phyloP scores from a whole-genome alignment of 2,329 filamentous ascomycete genomes.

The Rugonectria rugulosa region DNA sequence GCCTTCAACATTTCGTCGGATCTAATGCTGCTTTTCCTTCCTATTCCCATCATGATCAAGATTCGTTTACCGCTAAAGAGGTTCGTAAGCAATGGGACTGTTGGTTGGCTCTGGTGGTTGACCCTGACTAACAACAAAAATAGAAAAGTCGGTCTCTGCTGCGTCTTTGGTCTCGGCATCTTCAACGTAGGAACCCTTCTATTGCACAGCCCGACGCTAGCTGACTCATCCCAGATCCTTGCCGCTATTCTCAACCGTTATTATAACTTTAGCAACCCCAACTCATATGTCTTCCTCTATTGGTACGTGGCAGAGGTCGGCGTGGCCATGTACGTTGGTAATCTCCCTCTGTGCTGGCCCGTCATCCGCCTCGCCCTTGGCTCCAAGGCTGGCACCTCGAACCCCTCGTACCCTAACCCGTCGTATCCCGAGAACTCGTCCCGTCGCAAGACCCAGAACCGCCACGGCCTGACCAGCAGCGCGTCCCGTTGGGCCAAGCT shows the following conservation, averaged over 20 bases:
- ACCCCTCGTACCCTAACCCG: slow-evolving; percentile 30
- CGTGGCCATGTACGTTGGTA: slow-evolving; percentile 66
- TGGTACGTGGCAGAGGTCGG: slow-evolving; percentile 69
- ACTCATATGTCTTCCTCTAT: slow-evolving; percentile 62
- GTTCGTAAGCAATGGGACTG: background rate
- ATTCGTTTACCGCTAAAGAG: slow-evolving; percentile 46
- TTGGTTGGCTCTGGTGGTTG: too few species aligned
- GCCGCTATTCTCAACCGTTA: slow-evolving; percentile 68
- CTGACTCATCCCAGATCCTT: slow-evolving; percentile 52
- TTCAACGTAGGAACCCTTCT: slow-evolving; percentile 50
- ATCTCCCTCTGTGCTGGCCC: slow-evolving; percentile 67
- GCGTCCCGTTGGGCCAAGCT: slow-evolving; percentile 41
- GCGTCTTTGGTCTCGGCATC: slow-evolving; percentile 63
- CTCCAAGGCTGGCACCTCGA: slow-evolving; percentile 29
- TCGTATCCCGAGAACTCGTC: slow-evolving; percentile 31
- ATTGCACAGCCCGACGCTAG: background rate
- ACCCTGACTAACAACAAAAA: background rate
- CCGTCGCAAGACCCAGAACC: slow-evolving; percentile 26
- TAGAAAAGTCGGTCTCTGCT: slow-evolving; percentile 61
- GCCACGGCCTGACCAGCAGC: slow-evolving; percentile 26
- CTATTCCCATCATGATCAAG: slow-evolving; percentile 53
- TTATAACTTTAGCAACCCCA: slow-evolving; percentile 65
- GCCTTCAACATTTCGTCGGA: slow-evolving; percentile 58
- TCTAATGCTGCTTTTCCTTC: slow-evolving; percentile 53
- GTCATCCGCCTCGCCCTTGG: slow-evolving; percentile 56